Percentiles rank a stretch among this genome's conserved stretches.
Evolutionary conservation across 441 rosid species (phyloP).

Genomic region (Croton laevigatus): DNA sequence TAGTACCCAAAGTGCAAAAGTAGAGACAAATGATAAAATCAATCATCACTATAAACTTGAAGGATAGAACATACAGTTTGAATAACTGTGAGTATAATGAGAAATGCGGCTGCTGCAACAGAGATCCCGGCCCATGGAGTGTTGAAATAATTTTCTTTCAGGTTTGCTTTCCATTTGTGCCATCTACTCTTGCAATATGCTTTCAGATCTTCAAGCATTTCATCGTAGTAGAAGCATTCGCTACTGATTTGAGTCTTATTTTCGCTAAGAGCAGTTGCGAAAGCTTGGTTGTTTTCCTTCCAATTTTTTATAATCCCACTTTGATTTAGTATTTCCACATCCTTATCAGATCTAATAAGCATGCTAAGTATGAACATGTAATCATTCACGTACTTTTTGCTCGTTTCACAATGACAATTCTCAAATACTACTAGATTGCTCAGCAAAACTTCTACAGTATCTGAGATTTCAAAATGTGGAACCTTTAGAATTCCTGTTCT

Average conservation of each 20-base stretch:
- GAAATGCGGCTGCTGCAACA: slow-evolving; percentile 9
- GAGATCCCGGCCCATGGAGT: slow-evolving; percentile 16
- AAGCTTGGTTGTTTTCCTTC: background rate
- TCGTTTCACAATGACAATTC: too few relatives aligned
- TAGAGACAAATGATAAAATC: too few relatives aligned
- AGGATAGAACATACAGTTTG: too few relatives aligned
- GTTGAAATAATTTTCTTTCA: slow-evolving; percentile 11
- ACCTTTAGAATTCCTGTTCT: too few relatives aligned
- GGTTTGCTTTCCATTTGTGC: background rate
- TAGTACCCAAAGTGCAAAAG: too few relatives aligned
- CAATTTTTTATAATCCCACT: slow-evolving; percentile 7
- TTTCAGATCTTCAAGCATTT: background rate
- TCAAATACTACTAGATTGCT: too few relatives aligned
- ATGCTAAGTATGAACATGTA: too few relatives aligned
- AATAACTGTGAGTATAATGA: slow-evolving; percentile 8
- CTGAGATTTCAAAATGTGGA: too few relatives aligned
- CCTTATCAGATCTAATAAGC: slow-evolving; percentile 7
- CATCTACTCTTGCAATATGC: background rate
- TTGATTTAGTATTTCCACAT: slow-evolving; percentile 17
- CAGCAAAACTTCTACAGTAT: too few relatives aligned
- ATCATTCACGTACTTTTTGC: too few relatives aligned
- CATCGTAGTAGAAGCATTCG: background rate
- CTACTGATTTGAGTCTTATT: too few relatives aligned
- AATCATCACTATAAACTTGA: too few relatives aligned
- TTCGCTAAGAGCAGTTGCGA: background rate